Evolutionary conservation across 495 filamentous ascomycete species (phyloP).

Genomic region (Daldinia childiae): DNA sequence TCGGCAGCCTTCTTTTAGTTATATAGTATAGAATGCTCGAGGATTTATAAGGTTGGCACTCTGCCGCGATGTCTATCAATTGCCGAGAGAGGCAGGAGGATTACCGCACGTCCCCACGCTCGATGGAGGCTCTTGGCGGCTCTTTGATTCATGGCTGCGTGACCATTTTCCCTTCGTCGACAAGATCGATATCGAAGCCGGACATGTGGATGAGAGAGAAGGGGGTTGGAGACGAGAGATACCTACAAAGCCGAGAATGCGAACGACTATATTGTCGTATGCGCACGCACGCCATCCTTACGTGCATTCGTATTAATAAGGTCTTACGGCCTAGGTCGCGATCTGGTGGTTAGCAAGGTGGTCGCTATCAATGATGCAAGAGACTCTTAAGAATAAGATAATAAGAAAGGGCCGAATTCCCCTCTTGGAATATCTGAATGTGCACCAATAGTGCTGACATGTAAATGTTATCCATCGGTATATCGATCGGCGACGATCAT

Average conservation of each 20-base stretch:
- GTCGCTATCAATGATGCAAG: constrained; percentile 27
- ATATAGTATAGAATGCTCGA: constrained; percentile 25
- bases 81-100: constrained; percentile 45
- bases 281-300: constrained; percentile 26
- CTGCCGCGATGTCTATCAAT: constrained; percentile 36
- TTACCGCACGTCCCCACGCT: constrained; percentile 25
- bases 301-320: constrained; percentile 25
- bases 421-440: neutral
- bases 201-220: constrained; percentile 11
- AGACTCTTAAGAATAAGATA: constrained; percentile 9
- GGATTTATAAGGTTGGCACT: constrained; percentile 31
- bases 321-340: constrained; percentile 4
- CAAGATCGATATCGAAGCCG: constrained; percentile 14
- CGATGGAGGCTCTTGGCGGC: constrained; percentile 41
- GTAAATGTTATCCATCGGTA: constrained; percentile 14
- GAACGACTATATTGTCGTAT: constrained; percentile 20
- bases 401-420: constrained; percentile 38
- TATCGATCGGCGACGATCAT: constrained; percentile 28
- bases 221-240: constrained; percentile 9
- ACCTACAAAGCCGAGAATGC: constrained; percentile 15
- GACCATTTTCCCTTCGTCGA: constrained; percentile 17
- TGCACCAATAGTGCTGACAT: constrained; percentile 6
- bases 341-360: neutral
- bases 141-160: constrained; percentile 21
- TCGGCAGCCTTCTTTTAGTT: constrained; percentile 8